Percentiles rank a stretch among this genome's conserved stretches.
These are phyloP conservation scores for Ogataea allantospora DNA, from an alignment of 805 yeast species.

Conservation along the genomic window DNA sequence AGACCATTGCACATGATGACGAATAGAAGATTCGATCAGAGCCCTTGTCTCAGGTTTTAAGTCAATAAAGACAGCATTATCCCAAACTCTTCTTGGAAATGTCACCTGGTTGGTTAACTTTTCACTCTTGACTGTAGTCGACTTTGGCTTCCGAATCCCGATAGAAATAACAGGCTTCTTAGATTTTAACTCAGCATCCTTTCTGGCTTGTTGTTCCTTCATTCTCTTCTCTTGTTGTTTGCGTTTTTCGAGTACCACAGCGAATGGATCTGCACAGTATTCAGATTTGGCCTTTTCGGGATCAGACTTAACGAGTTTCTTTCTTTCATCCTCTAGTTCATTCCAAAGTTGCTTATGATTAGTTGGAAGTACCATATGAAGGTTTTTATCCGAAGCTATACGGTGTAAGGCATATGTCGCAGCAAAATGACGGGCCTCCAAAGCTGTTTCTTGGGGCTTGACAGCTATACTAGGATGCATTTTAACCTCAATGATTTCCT, in stretches of 20 bases:
- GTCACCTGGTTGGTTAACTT: constrained; percentile 18
- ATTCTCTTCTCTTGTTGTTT: constrained; percentile 41
- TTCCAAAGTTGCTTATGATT: constrained; percentile 80
- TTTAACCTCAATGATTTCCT: constrained; percentile 56
- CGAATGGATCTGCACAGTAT: constrained; percentile 78
- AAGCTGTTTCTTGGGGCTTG: constrained; percentile 70
- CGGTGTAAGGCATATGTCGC: constrained; percentile 87
- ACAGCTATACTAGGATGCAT: constrained; percentile 52
- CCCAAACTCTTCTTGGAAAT: constrained; percentile 65
- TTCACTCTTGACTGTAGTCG: constrained; percentile 3
- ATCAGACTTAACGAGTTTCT: constrained; percentile 43
- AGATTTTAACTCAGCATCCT: constrained; percentile 50
- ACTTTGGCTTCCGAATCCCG: constrained; percentile 11
- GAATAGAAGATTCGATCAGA: constrained; percentile 59
- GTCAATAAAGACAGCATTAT: constrained; percentile 63
- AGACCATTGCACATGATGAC: constrained; percentile 57
- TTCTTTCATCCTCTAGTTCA: constrained; percentile 62
- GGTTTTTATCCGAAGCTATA: constrained; percentile 73
- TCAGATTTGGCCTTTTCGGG: constrained; percentile 46
- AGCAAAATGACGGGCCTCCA: constrained; percentile 86
- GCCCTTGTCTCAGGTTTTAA: constrained; percentile 63
- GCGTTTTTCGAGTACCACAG: constrained; percentile 56
- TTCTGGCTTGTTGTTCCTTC: constrained; percentile 46
- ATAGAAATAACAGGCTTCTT: constrained; percentile 47
- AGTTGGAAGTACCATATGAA: constrained; percentile 84